A percentile compares a stretch with the other conserved stretches of the same genome.
These are phyloP conservation scores for Scheffersomyces quercinus DNA, from an alignment of 1,139 yeast species.

Conservation along the genomic window DNA sequence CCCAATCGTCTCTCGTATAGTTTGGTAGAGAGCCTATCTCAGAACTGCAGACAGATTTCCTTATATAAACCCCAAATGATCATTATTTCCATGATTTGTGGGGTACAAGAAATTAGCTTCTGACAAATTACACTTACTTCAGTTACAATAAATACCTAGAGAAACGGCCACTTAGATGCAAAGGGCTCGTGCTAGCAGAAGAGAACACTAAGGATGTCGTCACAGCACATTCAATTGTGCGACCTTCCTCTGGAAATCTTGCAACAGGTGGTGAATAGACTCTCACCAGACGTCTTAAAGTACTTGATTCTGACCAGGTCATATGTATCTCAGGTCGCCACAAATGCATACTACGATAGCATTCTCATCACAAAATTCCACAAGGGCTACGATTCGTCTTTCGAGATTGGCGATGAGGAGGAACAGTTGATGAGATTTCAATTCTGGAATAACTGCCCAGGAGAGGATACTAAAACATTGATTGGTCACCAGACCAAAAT, in stretches of 20 bases:
- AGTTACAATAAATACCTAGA: too few species aligned
- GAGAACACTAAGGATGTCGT: too few species aligned
- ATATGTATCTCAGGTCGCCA: not conserved
- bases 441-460: not conserved
- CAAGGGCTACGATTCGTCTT: not conserved
- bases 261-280: not conserved
- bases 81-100: too few species aligned
- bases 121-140: too few species aligned
- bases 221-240: not conserved
- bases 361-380: not conserved
- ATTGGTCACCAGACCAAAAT: not conserved
- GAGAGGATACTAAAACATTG: not conserved
- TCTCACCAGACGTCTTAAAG: slow-evolving; percentile 1
- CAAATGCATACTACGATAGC: not conserved
- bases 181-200: too few species aligned
- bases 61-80: too few species aligned
- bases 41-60: too few species aligned
- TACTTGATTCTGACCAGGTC: not conserved
- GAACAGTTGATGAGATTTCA: not conserved
- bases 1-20: too few species aligned
- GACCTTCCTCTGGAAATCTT: not conserved
- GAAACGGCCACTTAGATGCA: too few species aligned
- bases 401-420: not conserved
- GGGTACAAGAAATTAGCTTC: too few species aligned
- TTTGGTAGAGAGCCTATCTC: too few species aligned